Evolutionary conservation across 179 eudicot species (phyloP), one percentile per base, ranked within the genome.

Genomic region (Patellifolia procumbens): DNA sequence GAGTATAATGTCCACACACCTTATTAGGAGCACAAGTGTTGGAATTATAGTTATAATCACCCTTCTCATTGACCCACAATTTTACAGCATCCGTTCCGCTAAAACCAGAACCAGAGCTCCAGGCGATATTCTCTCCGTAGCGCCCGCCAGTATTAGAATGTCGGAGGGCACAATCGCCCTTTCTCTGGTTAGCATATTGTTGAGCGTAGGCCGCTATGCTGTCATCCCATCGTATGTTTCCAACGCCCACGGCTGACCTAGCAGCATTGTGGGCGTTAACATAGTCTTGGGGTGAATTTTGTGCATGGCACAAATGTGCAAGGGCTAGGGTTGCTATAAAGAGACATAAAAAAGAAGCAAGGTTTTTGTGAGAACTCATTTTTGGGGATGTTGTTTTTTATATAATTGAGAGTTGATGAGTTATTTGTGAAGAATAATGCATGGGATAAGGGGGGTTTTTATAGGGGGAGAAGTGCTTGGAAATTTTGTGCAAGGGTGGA

Each of bases 61-160:
- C 3, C 72, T 67, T 77, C 79, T 87, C 85, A 8, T 1, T 52
- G 0, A 85, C 84, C 88, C 89, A 91, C 73, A 83, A 0, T 43
- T 68, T n/a, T 10, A 90, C 89, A 0, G 91, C 91, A 0, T 17
- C 73, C 0, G n/a, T n/a, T 1, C 81, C 88, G 0, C 83, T 78
- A 42, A 85, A 72, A 42, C 46, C 74, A 7, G 53, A 73, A 0
- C 83, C 86, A 5, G 72, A 7, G 11, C 85, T 86, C 28, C 0
- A 2, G 1, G 91, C 89, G 0, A 91, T 43, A 74, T 89, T 89
- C 77, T 91, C 92, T 0, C 92, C 91, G 37, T 87, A 89, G 0
- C 78, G 85, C 4, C 86, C 80, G 4, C 43, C 68, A 0, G 85
- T 79, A 7, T 37, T 64, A 0, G 95, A 91, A 59, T 83, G 89